Evolutionary conservation across 1,284 basidiomycete species (phyloP), one percentile per base, ranked within the genome.

Genomic region (Rhizoctonia solani): DNA sequence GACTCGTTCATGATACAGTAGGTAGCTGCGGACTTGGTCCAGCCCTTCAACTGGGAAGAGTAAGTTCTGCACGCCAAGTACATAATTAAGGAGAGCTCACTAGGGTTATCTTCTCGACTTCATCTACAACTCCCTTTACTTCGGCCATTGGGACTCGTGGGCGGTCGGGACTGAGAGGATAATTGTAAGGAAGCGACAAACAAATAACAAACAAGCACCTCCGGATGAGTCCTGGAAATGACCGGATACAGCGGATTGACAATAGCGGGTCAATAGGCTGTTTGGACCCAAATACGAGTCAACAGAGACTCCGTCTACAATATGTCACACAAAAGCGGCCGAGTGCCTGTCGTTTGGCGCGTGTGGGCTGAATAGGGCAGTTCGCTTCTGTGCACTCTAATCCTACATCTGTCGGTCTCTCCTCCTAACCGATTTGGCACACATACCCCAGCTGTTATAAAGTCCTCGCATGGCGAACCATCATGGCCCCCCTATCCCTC

Each of bases 1-100:
- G 93, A 90, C 81, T 98, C 96, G 75, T 97, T 89, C 75, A 89
- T 83, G 53, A 98, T 89, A 75, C 92, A 92, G 79, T 90, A 99
- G 0, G 96, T 98, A 19, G 92, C 94, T 1, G 93, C 88, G 32
- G 93, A 92, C 72, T 61, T 95, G 82, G 77, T 96, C 93, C 6
- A 87, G 59, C 93, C 93, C 19, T 81, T 81, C 16, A 86, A 78
- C 82, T 82, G 50, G 29, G 55, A 27, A 37, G 13, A 1, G 47
- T 59, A n/a, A 56, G 46, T 56, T 39, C 27, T 11, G 1, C 23
- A 50, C 1, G 21, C 16, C 27, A 25, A 4, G 32, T 13, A 46
- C 16, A 58, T 29, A 49, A 8, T 5, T 25, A 37, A 11, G 5
- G 29, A 3, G 19, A 54, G n/a, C 69, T 42, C 67, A 69, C 69